phyloP scores from a whole-genome alignment of 176 grass and related monocot species.

The Aechmea fasciata region DNA sequence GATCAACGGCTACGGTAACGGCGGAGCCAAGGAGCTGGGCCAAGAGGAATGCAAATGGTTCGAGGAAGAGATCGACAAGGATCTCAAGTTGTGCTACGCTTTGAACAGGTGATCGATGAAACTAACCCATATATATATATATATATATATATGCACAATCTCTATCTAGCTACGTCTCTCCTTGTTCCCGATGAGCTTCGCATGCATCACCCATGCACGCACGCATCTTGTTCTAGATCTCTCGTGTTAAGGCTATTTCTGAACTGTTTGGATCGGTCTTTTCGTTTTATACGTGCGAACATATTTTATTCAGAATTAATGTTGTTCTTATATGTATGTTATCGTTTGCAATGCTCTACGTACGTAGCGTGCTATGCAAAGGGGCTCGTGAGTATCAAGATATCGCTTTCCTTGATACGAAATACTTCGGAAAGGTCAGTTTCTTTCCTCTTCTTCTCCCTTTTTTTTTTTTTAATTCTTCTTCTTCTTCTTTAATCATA shows the following conservation, averaged over 20 bases:
- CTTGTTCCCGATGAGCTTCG: not conserved
- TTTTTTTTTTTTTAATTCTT: not conserved
- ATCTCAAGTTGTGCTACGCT: conserved; percentile 51
- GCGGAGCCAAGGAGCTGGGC: conserved; percentile 4
- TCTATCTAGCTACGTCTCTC: not conserved
- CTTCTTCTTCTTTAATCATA: not conserved
- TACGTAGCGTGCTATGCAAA: conserved; percentile 49
- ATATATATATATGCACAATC: too few relatives aligned
- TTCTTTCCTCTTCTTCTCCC: not conserved
- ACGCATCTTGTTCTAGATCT: not conserved
- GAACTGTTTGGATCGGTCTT: not conserved
- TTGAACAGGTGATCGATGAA: conserved; percentile 50
- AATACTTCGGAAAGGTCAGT: conserved; percentile 75
- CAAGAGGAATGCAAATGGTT: conserved; percentile 36
- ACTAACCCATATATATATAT: too few relatives aligned
- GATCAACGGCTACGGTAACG: conserved; percentile 7
- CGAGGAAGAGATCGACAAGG: conserved; percentile 51
- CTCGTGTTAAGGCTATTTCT: too few relatives aligned
- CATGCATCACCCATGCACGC: not conserved
- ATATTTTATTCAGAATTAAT: too few relatives aligned
- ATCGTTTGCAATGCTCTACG: not conserved
- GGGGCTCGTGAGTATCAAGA: conserved; percentile 62
- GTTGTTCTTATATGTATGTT: not conserved
- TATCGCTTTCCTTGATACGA: conserved; percentile 62
- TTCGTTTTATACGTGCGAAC: not conserved